Percentiles rank a stretch among this genome's conserved stretches.
Conservation (phyloP, 345 rosid genomes). For the Syzygium jambos region DNA sequence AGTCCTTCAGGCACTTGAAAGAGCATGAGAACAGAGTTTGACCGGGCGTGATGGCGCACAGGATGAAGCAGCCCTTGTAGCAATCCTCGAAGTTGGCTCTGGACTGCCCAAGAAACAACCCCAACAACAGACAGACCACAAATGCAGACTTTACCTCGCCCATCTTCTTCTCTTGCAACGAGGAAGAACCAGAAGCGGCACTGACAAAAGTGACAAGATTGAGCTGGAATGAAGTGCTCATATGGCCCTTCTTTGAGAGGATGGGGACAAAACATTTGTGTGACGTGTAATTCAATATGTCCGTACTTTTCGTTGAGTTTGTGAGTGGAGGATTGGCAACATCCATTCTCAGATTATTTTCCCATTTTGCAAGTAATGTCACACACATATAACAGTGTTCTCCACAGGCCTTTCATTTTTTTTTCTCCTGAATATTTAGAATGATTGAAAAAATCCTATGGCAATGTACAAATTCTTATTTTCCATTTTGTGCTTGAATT, state of each 20-base stretch:
- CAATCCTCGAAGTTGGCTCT: constrained; percentile 19
- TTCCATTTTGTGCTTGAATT: background rate
- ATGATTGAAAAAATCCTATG: background rate
- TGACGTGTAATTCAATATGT: background rate
- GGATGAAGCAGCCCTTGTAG: constrained; percentile 22
- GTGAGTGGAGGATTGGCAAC: background rate
- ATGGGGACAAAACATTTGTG: background rate
- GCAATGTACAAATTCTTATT: background rate
- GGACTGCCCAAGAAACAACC: constrained; percentile 6
- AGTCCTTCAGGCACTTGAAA: constrained; percentile 24
- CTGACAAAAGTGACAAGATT: background rate
- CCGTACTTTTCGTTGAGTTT: background rate
- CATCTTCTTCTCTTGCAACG: background rate
- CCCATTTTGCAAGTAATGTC: background rate
- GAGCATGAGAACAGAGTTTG: constrained; percentile 4
- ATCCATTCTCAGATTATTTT: background rate
- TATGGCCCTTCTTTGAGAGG: background rate
- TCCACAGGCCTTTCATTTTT: background rate
- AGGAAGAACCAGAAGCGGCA: background rate
- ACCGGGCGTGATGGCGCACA: constrained; percentile 11
- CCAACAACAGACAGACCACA: constrained; percentile 11
- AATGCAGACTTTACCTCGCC: background rate
- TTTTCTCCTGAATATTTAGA: background rate
- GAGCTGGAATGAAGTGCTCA: background rate
- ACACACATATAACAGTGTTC: background rate